Evolutionary conservation across 2,329 filamentous ascomycete species (phyloP).

Genomic region (Paecilomyces niveus): DNA sequence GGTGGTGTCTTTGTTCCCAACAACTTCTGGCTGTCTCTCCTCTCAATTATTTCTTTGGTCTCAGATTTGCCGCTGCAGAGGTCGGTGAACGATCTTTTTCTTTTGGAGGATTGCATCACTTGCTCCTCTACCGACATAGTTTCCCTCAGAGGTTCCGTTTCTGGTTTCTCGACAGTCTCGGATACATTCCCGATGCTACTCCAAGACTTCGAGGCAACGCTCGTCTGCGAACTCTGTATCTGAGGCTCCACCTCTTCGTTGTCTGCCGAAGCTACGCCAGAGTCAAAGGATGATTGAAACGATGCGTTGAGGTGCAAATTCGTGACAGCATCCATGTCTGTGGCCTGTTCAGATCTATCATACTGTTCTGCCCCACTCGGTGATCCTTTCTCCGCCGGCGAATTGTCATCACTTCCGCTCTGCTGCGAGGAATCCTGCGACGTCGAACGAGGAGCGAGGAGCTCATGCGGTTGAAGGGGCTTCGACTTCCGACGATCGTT

Average conservation of each 20-base stretch:
- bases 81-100: slow-evolving; percentile 29
- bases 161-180: slow-evolving; percentile 11
- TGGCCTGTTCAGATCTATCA: slow-evolving; percentile 13
- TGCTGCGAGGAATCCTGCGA: slow-evolving; percentile 19
- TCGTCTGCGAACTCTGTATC: slow-evolving; percentile 23
- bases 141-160: slow-evolving; percentile 8
- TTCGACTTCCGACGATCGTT: slow-evolving; percentile 86
- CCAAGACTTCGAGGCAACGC: slow-evolving; percentile 17
- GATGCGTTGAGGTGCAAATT: slow-evolving; percentile 17
- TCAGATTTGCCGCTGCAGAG: slow-evolving; percentile 10
- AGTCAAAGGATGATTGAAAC: slow-evolving; percentile 17
- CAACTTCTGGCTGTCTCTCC: slow-evolving; percentile 11
- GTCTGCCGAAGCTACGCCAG: slow-evolving; percentile 15
- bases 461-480: slow-evolving; percentile 70
- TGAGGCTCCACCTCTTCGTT: slow-evolving; percentile 20
- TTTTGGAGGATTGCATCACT: slow-evolving; percentile 16
- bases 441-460: slow-evolving; percentile 40
- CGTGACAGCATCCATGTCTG: slow-evolving; percentile 8
- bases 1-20: slow-evolving; percentile 24
- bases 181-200: slow-evolving; percentile 17
- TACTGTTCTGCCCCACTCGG: slow-evolving; percentile 22
- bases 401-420: slow-evolving; percentile 21
- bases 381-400: slow-evolving; percentile 18
- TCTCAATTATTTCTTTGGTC: slow-evolving; percentile 7
- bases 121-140: slow-evolving; percentile 12